Percentiles rank a stretch among this genome's conserved stretches.
Evolutionary conservation across 208 protist genomes (phyloP).

Genomic region (Crithidia sp.): DNA sequence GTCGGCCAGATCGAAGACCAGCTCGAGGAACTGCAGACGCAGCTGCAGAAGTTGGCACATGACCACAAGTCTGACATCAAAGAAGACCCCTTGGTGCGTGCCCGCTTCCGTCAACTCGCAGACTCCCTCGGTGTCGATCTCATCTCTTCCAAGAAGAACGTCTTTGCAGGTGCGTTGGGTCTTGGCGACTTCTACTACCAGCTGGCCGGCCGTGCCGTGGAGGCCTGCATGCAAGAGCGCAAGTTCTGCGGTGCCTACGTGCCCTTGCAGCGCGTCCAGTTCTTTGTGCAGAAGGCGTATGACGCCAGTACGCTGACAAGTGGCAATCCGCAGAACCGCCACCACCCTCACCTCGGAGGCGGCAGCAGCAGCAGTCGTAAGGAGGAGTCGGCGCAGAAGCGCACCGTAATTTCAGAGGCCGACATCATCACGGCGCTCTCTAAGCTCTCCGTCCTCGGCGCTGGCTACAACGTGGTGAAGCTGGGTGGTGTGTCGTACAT

Average conservation of each 20-base stretch:
- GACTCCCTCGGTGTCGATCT: conserved; percentile 89
- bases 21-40: conserved; percentile 72
- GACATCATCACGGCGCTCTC: conserved; percentile 75
- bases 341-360: background rate
- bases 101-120: conserved; percentile 84
- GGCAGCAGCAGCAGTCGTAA: conserved; percentile 11
- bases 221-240: conserved; percentile 84
- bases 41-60: conserved; percentile 60
- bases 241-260: conserved; percentile 89
- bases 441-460: conserved; percentile 75
- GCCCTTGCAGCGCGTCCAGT: conserved; percentile 62
- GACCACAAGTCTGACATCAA: conserved; percentile 81
- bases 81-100: conserved; percentile 81
- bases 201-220: conserved; percentile 79
- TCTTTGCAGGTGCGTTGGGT: conserved; percentile 77
- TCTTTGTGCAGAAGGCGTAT: conserved; percentile 68
- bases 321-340: conserved; percentile 13
- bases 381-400: conserved; percentile 17
- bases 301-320: conserved; percentile 32
- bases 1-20: conserved; percentile 80
- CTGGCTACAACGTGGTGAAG: conserved; percentile 79
- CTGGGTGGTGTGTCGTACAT: conserved; percentile 76
- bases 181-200: conserved; percentile 90
- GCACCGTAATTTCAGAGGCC: conserved; percentile 56
- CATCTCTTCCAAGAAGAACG: conserved; percentile 87